phyloP scores from a whole-genome alignment of 163 green algal genomes.

The Prototheca wickerhamii region DNA sequence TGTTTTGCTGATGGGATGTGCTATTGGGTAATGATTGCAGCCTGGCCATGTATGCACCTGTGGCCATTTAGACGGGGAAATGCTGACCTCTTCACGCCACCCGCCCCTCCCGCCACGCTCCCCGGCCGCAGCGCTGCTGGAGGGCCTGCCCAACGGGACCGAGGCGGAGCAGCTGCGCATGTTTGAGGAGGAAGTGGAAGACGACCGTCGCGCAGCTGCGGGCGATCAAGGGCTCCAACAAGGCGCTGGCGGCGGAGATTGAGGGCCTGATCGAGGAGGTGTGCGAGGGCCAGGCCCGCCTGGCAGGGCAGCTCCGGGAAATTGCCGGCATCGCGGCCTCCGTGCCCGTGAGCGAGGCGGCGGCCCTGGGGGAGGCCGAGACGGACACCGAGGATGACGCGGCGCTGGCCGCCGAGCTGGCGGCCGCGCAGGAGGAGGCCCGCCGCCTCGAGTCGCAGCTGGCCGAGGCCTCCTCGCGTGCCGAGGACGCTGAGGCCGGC shows the following conservation, averaged over 20 bases:
- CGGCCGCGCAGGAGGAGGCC: conserved; percentile 1
- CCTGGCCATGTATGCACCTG: too few species aligned
- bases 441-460: neutral
- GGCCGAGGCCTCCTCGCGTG: neutral
- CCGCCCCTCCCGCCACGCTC: neutral
- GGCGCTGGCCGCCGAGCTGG: neutral
- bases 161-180: conserved; percentile 33
- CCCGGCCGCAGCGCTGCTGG: conserved; percentile 25
- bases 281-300: conserved; percentile 1
- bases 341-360: neutral
- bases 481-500: neutral
- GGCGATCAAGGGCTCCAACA: conserved; percentile 33
- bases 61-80: too few species aligned
- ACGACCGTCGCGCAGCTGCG: conserved; percentile 25
- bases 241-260: conserved; percentile 20
- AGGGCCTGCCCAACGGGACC: conserved; percentile 36
- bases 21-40: too few species aligned
- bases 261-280: conserved; percentile 13
- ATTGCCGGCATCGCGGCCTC: neutral
- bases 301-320: neutral
- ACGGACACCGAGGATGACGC: neutral
- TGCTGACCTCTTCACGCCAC: neutral
- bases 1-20: neutral
- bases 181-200: conserved; percentile 35
- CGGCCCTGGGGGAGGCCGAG: neutral